phyloP scores from a whole-genome alignment of 257 asterid species.

The Anisodus acutangulus region DNA sequence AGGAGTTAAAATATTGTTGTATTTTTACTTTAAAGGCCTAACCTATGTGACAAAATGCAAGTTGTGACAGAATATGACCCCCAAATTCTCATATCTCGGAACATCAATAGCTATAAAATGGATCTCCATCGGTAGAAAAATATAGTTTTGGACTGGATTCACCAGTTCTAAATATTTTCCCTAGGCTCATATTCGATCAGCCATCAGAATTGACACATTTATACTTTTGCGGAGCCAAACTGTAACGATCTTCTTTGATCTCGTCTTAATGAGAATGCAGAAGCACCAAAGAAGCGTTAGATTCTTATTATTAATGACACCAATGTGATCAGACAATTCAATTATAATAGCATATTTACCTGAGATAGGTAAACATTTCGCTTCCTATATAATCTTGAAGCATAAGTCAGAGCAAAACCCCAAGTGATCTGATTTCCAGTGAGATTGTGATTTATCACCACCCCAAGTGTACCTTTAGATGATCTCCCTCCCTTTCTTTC shows the following conservation, averaged over 20 bases:
- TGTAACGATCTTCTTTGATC: background rate
- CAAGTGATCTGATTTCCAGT: background rate
- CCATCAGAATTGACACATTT: background rate
- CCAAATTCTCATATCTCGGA: background rate
- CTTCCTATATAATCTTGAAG: background rate
- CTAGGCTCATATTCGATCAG: background rate
- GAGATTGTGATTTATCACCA: conserved; percentile 7
- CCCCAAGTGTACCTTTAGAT: background rate
- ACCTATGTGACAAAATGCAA: background rate
- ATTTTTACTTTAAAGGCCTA: background rate
- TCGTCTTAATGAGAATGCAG: background rate
- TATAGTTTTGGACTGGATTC: background rate
- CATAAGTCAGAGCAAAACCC: background rate
- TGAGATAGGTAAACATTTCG: background rate
- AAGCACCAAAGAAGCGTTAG: background rate
- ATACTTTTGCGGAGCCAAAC: background rate
- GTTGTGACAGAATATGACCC: background rate
- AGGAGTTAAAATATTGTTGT: background rate
- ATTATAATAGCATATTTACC: background rate
- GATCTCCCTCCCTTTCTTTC: background rate
- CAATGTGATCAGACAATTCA: background rate
- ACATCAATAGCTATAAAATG: background rate
- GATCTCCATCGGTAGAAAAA: background rate
- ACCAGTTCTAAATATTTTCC: conserved; percentile 9
- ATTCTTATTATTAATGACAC: background rate